Base-by-base conservation (phyloP, 257 asterid species). In the Solanum pinnatisectum region DNA sequence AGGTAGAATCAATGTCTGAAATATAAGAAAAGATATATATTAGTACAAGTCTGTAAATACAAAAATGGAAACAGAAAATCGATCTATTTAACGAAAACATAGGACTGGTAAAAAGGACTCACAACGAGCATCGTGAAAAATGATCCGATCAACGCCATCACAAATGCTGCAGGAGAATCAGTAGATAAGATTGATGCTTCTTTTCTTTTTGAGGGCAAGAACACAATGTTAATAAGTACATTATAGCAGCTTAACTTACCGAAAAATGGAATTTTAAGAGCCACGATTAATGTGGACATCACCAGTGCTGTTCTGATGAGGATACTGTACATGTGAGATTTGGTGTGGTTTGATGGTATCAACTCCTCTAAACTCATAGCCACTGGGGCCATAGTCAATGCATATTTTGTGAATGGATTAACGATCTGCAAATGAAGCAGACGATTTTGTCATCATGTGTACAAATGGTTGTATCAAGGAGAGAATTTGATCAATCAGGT, bases 341-440 rank as follows among this genome's bases (percentile, higher is more conserved):
- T 96, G 86, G 74, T 59, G 27, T 88, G 92, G 89, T 91, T 90
- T 4, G 95, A 87, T 22, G 98, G 98, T 87, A 96, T 93, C 92
- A 97, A 37, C 88, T 97, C 99, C 91, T 97, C 99, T 23, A 97
- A 93, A 93, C 99, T 90, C 98, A 95, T 86, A 13, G 98, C 99
- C 88, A 97, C 98, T 0, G 98, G 99, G 56, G 98, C 90, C 92
- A 97, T 92, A 91, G 98, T 95, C 89, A 97, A 91, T 72, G 99
- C 99, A 93, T 95, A 97, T 93, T 97, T 97, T 33, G 99, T 96
- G 77, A 97, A 93, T 85, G 99, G 99, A 91, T 97, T 97, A 87
- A 97, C 98, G 1, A 97, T 97, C 99, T 97, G 96, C 92, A 91
- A 78, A 87, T 89, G 67, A 88, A 67, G 39, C 2, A 65, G 60